Percentiles rank a stretch among this genome's conserved stretches.
Conservation (phyloP, 75 land plant species). For the Selaginella tamariscina region DNA sequence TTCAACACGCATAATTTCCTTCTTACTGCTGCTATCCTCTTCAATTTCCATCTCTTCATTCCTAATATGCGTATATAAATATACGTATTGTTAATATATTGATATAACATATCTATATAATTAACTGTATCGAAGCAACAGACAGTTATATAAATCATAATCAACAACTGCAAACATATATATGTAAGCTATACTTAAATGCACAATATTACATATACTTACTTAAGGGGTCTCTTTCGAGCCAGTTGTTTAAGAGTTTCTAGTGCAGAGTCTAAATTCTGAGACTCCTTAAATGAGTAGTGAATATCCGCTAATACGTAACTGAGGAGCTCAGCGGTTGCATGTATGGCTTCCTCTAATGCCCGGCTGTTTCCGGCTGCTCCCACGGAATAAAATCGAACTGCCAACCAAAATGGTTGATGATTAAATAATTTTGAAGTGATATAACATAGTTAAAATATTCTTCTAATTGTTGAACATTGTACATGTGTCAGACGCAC, state of each 20-base stretch:
- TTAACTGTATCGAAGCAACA: too few species aligned
- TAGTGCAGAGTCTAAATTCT: conserved; percentile 14
- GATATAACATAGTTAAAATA: conserved; percentile 15
- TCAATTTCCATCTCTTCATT: background rate
- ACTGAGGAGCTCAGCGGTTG: conserved; percentile 57
- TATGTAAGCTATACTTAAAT: too few species aligned
- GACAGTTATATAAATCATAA: too few species aligned
- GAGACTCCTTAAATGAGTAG: conserved; percentile 18
- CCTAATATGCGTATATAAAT: too few species aligned
- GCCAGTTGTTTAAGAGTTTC: background rate
- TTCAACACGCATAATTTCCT: conserved; percentile 28
- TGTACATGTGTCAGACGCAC: too few species aligned
- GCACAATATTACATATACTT: background rate
- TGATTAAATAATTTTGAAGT: conserved; percentile 12
- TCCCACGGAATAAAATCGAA: conserved; percentile 31
- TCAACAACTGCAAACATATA: too few species aligned
- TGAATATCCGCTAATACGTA: conserved; percentile 52
- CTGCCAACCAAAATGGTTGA: too few species aligned
- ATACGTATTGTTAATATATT: too few species aligned
- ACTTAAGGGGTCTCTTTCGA: background rate
- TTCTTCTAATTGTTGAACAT: too few species aligned
- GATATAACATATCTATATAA: too few species aligned
- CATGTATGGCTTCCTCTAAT: conserved; percentile 49
- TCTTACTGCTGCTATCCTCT: background rate
- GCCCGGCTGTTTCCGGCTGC: conserved; percentile 77